Evolutionary conservation across 257 asterid genomes (phyloP).

Genomic region (Solanum virginianum): DNA sequence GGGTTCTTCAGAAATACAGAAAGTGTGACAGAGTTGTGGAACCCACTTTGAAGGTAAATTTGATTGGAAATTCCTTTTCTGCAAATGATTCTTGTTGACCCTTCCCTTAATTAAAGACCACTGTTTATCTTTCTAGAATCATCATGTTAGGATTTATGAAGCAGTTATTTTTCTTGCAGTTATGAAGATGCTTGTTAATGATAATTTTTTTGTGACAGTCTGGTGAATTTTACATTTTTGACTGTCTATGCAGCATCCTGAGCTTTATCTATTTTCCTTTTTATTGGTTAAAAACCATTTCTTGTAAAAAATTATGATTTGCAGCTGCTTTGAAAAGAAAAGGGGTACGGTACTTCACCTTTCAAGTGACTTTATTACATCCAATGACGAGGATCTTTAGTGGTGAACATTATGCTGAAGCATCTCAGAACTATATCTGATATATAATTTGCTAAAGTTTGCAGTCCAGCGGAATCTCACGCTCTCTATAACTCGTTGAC

Average conservation of each 20-base stretch:
- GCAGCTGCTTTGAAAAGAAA: background rate
- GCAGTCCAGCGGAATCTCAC: background rate
- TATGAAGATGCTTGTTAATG: background rate
- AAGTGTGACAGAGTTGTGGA: constrained; percentile 68
- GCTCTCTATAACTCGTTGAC: background rate
- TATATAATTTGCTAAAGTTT: background rate
- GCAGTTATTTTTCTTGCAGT: background rate
- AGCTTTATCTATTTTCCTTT: background rate
- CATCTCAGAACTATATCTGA: background rate
- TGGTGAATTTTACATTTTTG: background rate
- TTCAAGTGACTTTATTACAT: background rate
- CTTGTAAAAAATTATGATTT: background rate
- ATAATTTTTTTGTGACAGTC: background rate
- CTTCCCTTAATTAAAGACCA: background rate
- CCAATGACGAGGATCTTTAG: background rate
- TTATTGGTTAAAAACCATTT: background rate
- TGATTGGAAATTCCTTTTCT: background rate
- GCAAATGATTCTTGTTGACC: background rate
- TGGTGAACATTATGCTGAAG: background rate
- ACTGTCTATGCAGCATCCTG: background rate
- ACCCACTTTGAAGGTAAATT: constrained; percentile 78
- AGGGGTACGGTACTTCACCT: background rate
- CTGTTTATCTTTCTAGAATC: background rate
- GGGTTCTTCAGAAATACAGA: constrained; percentile 65
- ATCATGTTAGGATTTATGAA: background rate